Conservation (phyloP, 768 basidiomycete genomes). For the Termitomyces sp. region DNA sequence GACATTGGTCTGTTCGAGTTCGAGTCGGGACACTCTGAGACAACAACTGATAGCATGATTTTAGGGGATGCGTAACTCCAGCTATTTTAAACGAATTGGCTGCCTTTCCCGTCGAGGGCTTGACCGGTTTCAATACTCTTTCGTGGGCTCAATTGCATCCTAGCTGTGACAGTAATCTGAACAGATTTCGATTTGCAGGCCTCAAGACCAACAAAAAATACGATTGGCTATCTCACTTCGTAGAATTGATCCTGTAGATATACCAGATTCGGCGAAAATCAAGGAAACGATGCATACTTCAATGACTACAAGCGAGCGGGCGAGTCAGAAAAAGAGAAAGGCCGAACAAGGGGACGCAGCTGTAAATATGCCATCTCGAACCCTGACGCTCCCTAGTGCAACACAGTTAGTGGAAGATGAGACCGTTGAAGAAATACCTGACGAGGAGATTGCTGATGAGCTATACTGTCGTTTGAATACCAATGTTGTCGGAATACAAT, state of each 20-base stretch:
- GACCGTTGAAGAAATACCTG: constrained; percentile 35
- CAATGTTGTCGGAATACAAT: constrained; percentile 79
- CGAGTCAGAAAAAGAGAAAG: constrained; percentile 43
- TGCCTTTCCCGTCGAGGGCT: constrained; percentile 29
- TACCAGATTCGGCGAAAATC: constrained; percentile 41
- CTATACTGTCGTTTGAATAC: constrained; percentile 55
- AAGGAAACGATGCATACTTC: background rate
- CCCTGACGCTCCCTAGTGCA: constrained; percentile 5
- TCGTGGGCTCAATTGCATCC: constrained; percentile 32
- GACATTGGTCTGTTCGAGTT: constrained; percentile 55
- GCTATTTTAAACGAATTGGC: constrained; percentile 49
- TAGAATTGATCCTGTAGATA: constrained; percentile 51
- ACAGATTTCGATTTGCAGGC: constrained; percentile 26
- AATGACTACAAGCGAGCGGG: constrained; percentile 11
- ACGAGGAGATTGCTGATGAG: constrained; percentile 58
- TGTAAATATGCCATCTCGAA: background rate
- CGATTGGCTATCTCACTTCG: constrained; percentile 49
- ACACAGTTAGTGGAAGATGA: constrained; percentile 30
- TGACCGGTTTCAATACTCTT: constrained; percentile 48
- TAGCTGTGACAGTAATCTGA: background rate
- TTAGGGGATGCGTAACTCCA: constrained; percentile 70
- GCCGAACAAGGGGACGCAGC: constrained; percentile 20
- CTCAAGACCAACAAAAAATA: constrained; percentile 61
- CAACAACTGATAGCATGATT: constrained; percentile 2
- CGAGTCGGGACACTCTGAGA: background rate